Conservation (phyloP, 2,329 filamentous ascomycete species). For the Beauveria asiatica region DNA sequence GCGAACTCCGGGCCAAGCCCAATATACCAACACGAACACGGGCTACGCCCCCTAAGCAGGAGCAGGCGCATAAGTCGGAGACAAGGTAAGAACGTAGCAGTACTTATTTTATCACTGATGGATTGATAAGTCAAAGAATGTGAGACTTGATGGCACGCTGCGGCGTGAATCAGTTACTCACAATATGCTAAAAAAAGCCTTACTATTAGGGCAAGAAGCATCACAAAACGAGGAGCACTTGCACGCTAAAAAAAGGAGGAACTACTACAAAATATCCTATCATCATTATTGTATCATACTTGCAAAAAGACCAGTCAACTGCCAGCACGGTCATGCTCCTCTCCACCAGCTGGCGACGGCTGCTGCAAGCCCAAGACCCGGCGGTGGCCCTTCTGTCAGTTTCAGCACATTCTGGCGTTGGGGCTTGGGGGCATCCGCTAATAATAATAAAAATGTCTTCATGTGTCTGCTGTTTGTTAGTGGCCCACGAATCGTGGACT, state of each 20-base stretch:
- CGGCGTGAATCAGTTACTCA: background rate
- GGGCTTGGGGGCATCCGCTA: background rate
- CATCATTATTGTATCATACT: conserved; percentile 9
- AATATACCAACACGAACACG: background rate
- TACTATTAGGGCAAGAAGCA: background rate
- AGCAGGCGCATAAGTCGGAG: background rate
- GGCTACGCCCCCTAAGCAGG: background rate
- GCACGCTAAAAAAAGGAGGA: background rate
- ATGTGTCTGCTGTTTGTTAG: background rate
- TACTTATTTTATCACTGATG: background rate
- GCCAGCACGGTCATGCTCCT: background rate
- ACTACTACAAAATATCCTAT: too few relatives aligned
- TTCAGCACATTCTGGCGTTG: background rate
- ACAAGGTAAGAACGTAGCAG: too few relatives aligned
- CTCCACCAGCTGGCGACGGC: background rate
- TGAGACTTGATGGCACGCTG: background rate
- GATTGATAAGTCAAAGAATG: background rate
- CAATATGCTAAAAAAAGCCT: background rate
- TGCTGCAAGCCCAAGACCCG: background rate
- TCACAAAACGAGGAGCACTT: background rate
- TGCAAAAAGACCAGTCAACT: background rate
- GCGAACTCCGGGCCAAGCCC: background rate
- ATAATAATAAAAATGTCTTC: background rate
- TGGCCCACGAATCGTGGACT: background rate
- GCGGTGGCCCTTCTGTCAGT: background rate